Evolutionary conservation across 306 rosid species (phyloP).

Genomic region (Sicyos edulis): DNA sequence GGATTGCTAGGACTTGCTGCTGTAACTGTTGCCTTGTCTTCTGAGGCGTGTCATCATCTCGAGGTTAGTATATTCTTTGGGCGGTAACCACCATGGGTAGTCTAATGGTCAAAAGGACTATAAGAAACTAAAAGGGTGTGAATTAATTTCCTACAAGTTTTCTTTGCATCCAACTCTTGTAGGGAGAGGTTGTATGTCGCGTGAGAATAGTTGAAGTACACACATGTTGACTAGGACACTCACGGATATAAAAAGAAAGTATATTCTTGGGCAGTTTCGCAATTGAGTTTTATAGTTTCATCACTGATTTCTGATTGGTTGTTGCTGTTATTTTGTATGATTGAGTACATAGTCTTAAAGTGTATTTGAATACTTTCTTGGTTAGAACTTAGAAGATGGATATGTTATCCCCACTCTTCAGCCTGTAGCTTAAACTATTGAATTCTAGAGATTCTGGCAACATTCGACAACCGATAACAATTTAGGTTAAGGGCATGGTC

Average conservation of each 20-base stretch:
- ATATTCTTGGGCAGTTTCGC: not conserved
- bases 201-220: no score
- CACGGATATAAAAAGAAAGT: no score
- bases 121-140: no score
- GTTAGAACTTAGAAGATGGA: constrained; percentile 1
- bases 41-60: constrained; percentile 87
- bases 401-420: not conserved
- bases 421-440: no score
- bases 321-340: not conserved
- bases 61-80: constrained; percentile 46
- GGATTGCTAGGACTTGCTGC: constrained; percentile 98
- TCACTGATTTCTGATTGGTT: not conserved
- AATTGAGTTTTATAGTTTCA: not conserved
- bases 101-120: no score
- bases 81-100: no score
- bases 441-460: not conserved
- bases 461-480: not conserved
- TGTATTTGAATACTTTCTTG: not conserved
- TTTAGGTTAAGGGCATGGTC: not conserved
- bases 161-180: no score
- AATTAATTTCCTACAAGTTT: no score
- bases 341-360: not conserved
- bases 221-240: no score
- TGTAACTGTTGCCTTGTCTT: constrained; percentile 90
- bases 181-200: no score